Base-by-base conservation (phyloP, 345 rosid genomes). In the Linum lewisii region DNA sequence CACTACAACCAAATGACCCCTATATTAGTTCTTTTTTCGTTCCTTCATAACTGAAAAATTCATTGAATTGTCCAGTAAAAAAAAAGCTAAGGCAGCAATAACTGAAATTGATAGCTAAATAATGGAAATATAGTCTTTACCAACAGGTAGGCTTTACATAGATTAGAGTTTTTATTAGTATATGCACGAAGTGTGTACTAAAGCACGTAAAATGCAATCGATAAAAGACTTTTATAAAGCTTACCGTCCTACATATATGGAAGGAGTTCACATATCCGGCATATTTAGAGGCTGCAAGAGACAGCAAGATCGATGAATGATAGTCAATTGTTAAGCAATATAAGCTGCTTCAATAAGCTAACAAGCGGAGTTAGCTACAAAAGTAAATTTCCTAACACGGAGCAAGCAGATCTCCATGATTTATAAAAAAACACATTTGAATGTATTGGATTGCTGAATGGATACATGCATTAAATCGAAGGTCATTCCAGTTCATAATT, bases 181-280 rank as follows among this genome's bases (percentile, higher is more conserved):
- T 4, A 29, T 29, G 34, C 34, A 29, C 34, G 2, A 29, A n/a
- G n/a, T n/a, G n/a, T n/a, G n/a, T n/a, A n/a, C n/a, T n/a, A n/a
- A 34, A 34, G 38, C 1, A 5, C 38, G 5, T 34, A 34, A 11
- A 5, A 34, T 11, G 38, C 38, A 34, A 34, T 34, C 38, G 10
- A 34, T 6, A 62, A 21, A 63, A 16, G 15, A 63, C 54, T 69
- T 22, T 38, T 14, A 54, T 11, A 42, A 42, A 67, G 76, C 87
- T 74, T 76, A 93, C 99, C 24, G 91, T 87, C 74, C 95, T 84
- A 70, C 95, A 87, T 45, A 87, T 61, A 76, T 84, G 74, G 75
- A 87, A 77, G 63, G 84, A 75, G 68, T 74, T 82, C 73, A 87
- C 90, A 65, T 84, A 71, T 5, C 99, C 99, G 52, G 94, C 97